These are phyloP conservation scores for Puccinia novopanici DNA, from an alignment of 1,284 basidiomycete genomes.

Conservation along the genomic window DNA sequence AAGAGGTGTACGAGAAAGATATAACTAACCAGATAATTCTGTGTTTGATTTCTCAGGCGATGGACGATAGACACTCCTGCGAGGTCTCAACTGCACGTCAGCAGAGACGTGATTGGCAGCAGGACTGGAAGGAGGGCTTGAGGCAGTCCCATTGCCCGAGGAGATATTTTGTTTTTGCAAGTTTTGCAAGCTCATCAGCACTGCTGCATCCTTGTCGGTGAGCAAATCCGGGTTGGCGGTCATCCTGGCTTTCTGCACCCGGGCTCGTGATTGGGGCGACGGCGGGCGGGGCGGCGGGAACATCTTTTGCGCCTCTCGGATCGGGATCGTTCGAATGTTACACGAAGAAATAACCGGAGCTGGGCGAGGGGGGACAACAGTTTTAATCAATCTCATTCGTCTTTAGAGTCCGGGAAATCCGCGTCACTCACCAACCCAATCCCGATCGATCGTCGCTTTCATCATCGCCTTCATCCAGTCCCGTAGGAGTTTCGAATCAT, in stretches of 20 bases:
- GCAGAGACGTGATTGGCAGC: constrained; percentile 53
- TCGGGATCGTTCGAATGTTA: constrained; percentile 93
- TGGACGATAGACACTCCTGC: constrained; percentile 54
- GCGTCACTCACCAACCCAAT: constrained; percentile 73
- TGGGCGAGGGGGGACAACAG: constrained; percentile 57
- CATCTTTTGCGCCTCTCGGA: constrained; percentile 92
- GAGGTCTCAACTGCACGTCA: constrained; percentile 57
- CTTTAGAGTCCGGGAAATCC: background rate
- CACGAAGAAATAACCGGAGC: constrained; percentile 93
- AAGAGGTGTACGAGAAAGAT: constrained; percentile 10
- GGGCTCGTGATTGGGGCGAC: constrained; percentile 80
- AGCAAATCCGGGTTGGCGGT: constrained; percentile 87
- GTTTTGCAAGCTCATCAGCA: constrained; percentile 57
- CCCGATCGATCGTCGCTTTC: constrained; percentile 94
- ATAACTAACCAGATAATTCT: constrained; percentile 19
- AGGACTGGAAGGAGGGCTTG: constrained; percentile 56
- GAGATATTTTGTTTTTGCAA: constrained; percentile 52
- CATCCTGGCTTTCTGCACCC: constrained; percentile 82
- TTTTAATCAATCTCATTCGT: background rate
- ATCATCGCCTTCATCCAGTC: constrained; percentile 99
- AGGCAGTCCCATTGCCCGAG: no score
- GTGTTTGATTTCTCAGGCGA: constrained; percentile 51
- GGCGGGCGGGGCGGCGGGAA: constrained; percentile 91
- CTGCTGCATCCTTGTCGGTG: constrained; percentile 65
- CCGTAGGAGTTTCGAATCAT: constrained; percentile 78